Conservation (phyloP, 176 grass and related monocot genomes). For the Zoysia pacifica region DNA sequence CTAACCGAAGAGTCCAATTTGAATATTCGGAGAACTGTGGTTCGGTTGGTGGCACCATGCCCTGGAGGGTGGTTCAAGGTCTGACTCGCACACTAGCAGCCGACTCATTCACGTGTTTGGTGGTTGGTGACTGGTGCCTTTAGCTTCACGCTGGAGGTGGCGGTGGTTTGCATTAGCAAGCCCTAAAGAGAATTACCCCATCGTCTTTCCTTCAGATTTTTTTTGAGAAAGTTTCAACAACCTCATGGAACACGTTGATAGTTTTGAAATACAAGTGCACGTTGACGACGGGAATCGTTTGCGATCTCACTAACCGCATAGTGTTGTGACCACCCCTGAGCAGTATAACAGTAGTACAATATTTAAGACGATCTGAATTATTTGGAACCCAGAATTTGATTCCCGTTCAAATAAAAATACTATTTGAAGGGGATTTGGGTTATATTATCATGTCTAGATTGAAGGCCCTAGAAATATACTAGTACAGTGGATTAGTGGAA, state of each 20-base stretch:
- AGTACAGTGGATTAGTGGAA: too few relatives aligned
- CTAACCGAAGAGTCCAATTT: background rate
- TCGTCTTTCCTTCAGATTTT: background rate
- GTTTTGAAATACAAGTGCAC: too few relatives aligned
- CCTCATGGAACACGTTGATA: background rate
- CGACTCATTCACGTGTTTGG: slow-evolving; percentile 3
- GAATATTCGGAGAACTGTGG: too few relatives aligned
- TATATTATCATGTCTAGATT: too few relatives aligned
- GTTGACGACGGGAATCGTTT: too few relatives aligned
- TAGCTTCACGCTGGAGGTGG: background rate
- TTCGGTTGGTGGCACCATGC: slow-evolving; percentile 34
- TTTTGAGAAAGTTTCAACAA: background rate
- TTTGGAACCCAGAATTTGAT: background rate
- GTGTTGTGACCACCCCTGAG: too few relatives aligned
- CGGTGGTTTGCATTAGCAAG: background rate
- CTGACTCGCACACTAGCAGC: background rate
- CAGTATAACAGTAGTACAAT: too few relatives aligned
- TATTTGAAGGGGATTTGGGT: background rate
- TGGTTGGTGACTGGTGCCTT: background rate
- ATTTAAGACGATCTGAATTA: background rate
- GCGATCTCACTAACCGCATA: too few relatives aligned
- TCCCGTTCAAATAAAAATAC: background rate
- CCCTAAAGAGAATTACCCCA: background rate
- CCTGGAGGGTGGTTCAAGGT: background rate
- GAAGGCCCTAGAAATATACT: too few relatives aligned